Base-by-base conservation (phyloP, 1,284 basidiomycete species). In the Meripilus lineatus region DNA sequence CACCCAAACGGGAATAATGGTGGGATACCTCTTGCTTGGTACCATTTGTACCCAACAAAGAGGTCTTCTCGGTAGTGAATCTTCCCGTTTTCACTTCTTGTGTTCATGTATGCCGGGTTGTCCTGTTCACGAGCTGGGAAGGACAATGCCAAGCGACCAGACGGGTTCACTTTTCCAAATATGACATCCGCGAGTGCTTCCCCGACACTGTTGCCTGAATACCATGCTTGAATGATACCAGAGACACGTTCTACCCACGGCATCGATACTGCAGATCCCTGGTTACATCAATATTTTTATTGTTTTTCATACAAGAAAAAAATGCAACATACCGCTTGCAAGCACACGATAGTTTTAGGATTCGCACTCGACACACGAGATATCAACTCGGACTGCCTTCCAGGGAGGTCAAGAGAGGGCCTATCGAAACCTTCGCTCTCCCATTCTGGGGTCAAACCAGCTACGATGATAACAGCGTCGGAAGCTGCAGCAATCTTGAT, bases 151-250 rank as follows among this genome's bases (percentile, higher is more conserved):
- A 90, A 69, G 33, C 79, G 75, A 4, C 82, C 88, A 37, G 74
- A 72, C 1, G 87, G 88, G 55, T 87, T 89, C 41, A 83, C 71
- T 45, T 72, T 74, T 26, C 87, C 88, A 58, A 77, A 89, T 11
- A 91, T 56, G 13, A 90, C 68, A 56, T 88, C 84, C 7, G 81
- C 79, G 44, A 90, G 74, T 0, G 83, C 81, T 56, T 84, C 84
- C 2, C 88, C 87, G 13, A 71, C 68, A 61, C 87, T 85, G 58
- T 89, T 88, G 2, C 87, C 88, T 4, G 77, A 79, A 55, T 87
- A 89, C 80, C 80, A 84, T 1, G 79, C 65, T 49, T 82, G 79
- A 5, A 84, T 52, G 25, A 83, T 59, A 2, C 71, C 73, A n/a
- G 62, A 60, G 14, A 80, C 74, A 17, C 70, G 61, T 40, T 71